Percentiles rank a stretch among this genome's conserved stretches.
Conservation (phyloP, 331 rosid species). For the Ulmus americana region DNA sequence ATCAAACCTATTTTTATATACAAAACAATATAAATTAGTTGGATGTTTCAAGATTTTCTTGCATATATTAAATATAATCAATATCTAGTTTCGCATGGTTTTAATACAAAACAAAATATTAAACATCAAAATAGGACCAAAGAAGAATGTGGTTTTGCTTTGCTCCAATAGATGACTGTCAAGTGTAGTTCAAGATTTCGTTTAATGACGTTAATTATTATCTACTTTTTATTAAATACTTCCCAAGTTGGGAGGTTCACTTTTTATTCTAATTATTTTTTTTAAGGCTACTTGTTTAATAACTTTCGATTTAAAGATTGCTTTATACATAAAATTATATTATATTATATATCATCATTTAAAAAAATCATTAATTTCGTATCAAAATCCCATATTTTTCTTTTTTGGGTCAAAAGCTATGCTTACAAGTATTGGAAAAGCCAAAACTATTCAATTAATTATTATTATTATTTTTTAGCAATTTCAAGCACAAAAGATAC, state of each 20-base stretch:
- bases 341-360: background rate
- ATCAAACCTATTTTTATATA: background rate
- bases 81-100: background rate
- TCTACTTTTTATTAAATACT: background rate
- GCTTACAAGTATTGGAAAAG: background rate
- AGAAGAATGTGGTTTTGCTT: background rate
- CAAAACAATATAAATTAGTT: background rate
- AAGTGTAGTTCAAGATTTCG: slow-evolving; percentile 18
- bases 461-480: background rate
- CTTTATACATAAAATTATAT: background rate
- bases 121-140: background rate
- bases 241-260: slow-evolving; percentile 4
- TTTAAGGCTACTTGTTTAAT: background rate
- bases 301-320: background rate
- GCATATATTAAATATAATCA: background rate
- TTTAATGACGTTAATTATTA: slow-evolving; percentile 14
- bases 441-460: background rate
- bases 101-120: background rate
- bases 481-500: too few species aligned
- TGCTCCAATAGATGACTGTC: slow-evolving; percentile 2
- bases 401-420: background rate
- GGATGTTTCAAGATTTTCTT: background rate
- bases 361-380: background rate
- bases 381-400: background rate
- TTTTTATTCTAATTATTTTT: slow-evolving; percentile 8